Evolutionary conservation across 1,139 yeast genomes (phyloP), one percentile per base, ranked within the genome.

Genomic region (Candida sp.): DNA sequence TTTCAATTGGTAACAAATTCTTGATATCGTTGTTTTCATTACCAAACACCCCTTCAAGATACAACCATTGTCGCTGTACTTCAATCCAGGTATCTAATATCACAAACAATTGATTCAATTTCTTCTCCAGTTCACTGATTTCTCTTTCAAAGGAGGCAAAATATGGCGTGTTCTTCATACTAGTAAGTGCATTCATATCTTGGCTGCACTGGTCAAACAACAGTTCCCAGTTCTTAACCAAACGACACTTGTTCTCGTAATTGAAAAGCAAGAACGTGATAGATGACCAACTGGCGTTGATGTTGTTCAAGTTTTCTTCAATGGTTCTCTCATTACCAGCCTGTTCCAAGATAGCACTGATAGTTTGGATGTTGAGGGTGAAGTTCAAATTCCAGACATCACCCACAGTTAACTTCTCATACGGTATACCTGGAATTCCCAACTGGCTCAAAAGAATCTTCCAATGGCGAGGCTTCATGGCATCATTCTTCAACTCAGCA

Each of bases 61-160:
- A 91, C 1, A 90, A 83, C 96, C 97, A 93, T 60, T 88, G 91
- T n/a, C 88, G 74, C 65, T 94, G 98, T 1, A 86, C 90, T 44
- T 90, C 97, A 40, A 88, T 78, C 96, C 97, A 92, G 0, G 70
- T 63, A 58, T 86, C 92, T 44, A 90, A 73, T 3, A 90, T 63
- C 1, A 73, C 69, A 49, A 78, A 79, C 1, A 91, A 60, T 0
- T 68, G 63, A 48, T 80, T 81, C 34, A 94, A 65, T 53, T 77
- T 82, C 1, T 72, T 74, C 56, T 88, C 93, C 74, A 91, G 73
- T 1, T 72, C 74, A 4, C 68, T 55, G 0, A 86, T 80, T 22
- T 81, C 85, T 49, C 80, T 83, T 53, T 87, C 91, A 65, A 91
- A 90, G 1, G 78, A 75, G 11, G 70, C 70, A 65, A 73, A 88